phyloP scores from a whole-genome alignment of 2,329 filamentous ascomycete species.

The Akanthomyces uredinophilus region DNA sequence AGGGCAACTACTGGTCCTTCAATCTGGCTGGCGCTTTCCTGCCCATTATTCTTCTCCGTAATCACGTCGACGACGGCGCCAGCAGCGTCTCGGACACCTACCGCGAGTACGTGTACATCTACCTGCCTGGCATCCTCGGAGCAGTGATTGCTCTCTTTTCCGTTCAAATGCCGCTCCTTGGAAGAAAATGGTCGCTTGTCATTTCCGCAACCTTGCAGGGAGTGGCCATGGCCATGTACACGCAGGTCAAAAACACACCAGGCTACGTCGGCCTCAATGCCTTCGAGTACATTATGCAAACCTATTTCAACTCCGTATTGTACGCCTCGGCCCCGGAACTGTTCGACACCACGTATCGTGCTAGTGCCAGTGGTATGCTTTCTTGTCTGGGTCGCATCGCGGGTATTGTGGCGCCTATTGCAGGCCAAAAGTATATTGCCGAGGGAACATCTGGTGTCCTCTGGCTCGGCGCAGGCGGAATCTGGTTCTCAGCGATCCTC shows the following conservation, averaged over 20 bases:
- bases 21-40: conserved; percentile 25
- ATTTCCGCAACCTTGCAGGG: conserved; percentile 21
- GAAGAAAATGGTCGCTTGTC: conserved; percentile 25
- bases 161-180: conserved; percentile 16
- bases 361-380: conserved; percentile 11
- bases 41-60: conserved; percentile 39
- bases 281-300: conserved; percentile 28
- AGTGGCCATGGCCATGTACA: conserved; percentile 24
- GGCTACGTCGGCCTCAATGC: conserved; percentile 20
- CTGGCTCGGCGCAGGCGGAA: conserved; percentile 12
- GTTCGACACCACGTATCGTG: conserved; percentile 11
- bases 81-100: conserved; percentile 38
- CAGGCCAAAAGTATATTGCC: conserved; percentile 13
- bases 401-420: conserved; percentile 12
- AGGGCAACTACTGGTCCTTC: conserved; percentile 21
- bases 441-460: conserved; percentile 4
- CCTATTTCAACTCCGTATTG: conserved; percentile 19
- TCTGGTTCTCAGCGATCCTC: not conserved
- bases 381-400: conserved; percentile 12
- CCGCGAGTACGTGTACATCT: conserved; percentile 43
- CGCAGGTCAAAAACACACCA: conserved; percentile 22
- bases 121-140: conserved; percentile 40
- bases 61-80: conserved; percentile 34
- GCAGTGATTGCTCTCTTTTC: conserved; percentile 32
- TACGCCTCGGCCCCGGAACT: conserved; percentile 19